A percentile compares a stretch with the other conserved stretches of the same genome.
Evolutionary conservation across 257 asterid genomes (phyloP).

Genomic region (Echites panduratus): DNA sequence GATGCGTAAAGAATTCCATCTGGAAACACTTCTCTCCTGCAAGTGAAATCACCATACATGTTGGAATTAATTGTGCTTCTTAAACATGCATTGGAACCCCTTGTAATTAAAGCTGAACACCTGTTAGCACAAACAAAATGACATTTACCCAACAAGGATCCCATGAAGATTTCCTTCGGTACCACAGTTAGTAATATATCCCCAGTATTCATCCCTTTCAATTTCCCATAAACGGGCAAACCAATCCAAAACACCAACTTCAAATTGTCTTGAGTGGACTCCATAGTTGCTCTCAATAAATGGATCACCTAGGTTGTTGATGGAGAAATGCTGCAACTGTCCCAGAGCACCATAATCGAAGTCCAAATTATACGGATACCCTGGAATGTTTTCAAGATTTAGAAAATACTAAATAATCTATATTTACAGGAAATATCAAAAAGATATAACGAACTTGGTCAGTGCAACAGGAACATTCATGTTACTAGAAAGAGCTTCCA

Average conservation of each 20-base stretch:
- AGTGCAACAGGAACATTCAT: neutral
- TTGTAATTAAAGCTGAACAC: conserved; percentile 1
- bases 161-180: conserved; percentile 99
- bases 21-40: conserved; percentile 94
- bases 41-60: conserved; percentile 15
- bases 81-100: conserved; percentile 6
- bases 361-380: conserved; percentile 93
- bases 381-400: conserved; percentile 33
- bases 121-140: conserved; percentile 1
- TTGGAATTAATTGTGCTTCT: conserved; percentile 17
- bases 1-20: conserved; percentile 93
- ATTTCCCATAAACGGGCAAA: conserved; percentile 89
- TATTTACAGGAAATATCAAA: neutral
- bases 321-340: conserved; percentile 91
- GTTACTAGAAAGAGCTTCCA: neutral
- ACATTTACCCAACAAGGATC: conserved; percentile 73
- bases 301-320: conserved; percentile 91
- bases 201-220: conserved; percentile 88
- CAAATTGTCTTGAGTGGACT: conserved; percentile 94
- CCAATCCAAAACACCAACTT: conserved; percentile 96
- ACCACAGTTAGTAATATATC: conserved; percentile 94
- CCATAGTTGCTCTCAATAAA: conserved; percentile 96
- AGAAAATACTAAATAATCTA: conserved; percentile 2
- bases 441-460: neutral
- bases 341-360: conserved; percentile 86